Base-by-base conservation (phyloP, 2,329 filamentous ascomycete genomes). In the Xylariomycetidae sp. region DNA sequence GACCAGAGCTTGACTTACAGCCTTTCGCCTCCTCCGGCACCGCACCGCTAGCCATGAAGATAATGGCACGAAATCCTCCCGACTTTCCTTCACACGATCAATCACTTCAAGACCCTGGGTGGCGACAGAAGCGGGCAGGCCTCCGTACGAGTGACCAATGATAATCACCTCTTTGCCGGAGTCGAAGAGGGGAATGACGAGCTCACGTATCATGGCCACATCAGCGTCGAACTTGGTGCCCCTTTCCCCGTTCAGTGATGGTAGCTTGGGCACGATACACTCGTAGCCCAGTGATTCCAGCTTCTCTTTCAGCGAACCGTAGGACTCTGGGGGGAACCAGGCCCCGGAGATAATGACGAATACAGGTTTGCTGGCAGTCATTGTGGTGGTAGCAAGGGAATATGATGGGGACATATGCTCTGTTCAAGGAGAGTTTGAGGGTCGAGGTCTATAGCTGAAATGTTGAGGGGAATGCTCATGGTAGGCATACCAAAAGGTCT, bases 31-130 rank as follows among this genome's bases (percentile, higher is more conserved):
- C 16, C 3, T 30, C 23, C 2, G 38, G 28, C 7, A 41, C 14
- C 9, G 31, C 35, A 12, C 37, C 33, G n/a, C 37, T 34, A 8
- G 40, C 29, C 5, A 43, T 36, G 29, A 43, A 39, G 6, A 45
- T 20, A 13, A 41, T 34, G 16, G 34, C 27, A 14, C 38, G 31
- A 23, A 41, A 27, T 8, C 38, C 38, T 6, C 38, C 38, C 13
- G 32, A 31, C 25, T 35, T 12, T 14, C 18, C 5, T 27, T 22
- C 13, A 16, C 20, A 10, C 38, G 34, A 18, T 41, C 31, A 6
- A 20, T 29, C 7, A 33, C 35, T 11, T 31, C 38, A 16, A 29
- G 34, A 3, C 35, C 38, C 8, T 38, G n/a, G 16, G 35, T 41
- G 16, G 38, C 34, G 20, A 19, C 25, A 17, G 31, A 41, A 10